Conservation (phyloP, 2,329 filamentous ascomycete genomes). For the Colletotrichum destructivum region DNA sequence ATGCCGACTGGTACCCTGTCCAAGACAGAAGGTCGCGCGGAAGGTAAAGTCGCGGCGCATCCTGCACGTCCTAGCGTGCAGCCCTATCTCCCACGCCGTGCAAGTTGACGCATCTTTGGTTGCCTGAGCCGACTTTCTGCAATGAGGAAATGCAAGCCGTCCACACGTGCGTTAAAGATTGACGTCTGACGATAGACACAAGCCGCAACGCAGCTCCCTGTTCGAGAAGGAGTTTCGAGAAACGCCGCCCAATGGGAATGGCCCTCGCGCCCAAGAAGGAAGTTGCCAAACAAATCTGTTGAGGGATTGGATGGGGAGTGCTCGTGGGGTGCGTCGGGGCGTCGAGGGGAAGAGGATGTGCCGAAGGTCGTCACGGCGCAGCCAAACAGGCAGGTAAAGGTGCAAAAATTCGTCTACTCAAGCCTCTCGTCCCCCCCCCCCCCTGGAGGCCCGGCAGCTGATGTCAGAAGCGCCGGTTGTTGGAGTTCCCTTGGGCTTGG, state of each 20-base stretch:
- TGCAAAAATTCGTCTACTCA: background rate
- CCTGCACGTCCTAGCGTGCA: background rate
- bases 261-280: slow-evolving; percentile 10
- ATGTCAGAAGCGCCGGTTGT: background rate
- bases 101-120: background rate
- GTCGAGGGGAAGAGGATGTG: background rate
- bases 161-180: background rate
- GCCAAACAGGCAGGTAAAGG: background rate
- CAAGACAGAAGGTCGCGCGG: slow-evolving; percentile 29
- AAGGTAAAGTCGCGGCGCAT: background rate
- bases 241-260: background rate
- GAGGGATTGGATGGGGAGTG: background rate
- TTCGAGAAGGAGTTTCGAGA: slow-evolving; percentile 3
- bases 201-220: background rate
- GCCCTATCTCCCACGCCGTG: background rate
- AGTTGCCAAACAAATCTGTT: slow-evolving; percentile 23
- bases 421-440: too few relatives aligned
- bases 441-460: background rate
- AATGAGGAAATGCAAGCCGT: background rate
- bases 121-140: background rate
- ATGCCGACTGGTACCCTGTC: background rate
- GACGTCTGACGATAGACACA: background rate
- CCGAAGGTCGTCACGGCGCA: background rate
- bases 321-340: slow-evolving; percentile 6
- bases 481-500: background rate